Evolutionary conservation across 225 moss, liverwort and hornwort genomes (phyloP).

Genomic region (Bryoerythrophyllum caledonicum): DNA sequence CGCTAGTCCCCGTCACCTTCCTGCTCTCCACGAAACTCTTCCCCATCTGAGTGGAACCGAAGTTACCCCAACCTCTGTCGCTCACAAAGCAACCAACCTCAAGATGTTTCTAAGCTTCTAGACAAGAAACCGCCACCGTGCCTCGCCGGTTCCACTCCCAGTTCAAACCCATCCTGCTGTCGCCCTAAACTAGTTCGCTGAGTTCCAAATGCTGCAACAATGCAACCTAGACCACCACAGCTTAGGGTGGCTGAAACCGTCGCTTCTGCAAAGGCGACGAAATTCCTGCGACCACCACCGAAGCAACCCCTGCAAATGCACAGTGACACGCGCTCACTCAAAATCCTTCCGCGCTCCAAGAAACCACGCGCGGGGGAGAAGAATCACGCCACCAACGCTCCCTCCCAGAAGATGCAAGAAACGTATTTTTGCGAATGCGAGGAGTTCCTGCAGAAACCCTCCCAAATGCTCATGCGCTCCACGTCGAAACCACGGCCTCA

Average conservation of each 20-base stretch:
- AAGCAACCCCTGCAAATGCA: too few species aligned
- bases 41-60: slow-evolving; percentile 40
- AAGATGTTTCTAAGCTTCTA: background rate
- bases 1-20: slow-evolving; percentile 42
- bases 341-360: too few species aligned
- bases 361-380: too few species aligned
- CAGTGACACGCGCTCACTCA: too few species aligned
- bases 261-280: background rate
- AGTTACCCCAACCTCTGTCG: background rate
- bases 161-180: slow-evolving; percentile 29
- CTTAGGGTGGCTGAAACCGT: too few species aligned
- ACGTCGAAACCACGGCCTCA: background rate
- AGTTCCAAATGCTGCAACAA: too few species aligned
- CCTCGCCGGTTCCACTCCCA: slow-evolving; percentile 22
- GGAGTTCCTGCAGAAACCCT: background rate
- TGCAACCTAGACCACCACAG: too few species aligned
- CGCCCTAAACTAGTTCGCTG: background rate
- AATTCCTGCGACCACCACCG: background rate
- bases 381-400: too few species aligned
- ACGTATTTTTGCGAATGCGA: background rate
- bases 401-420: background rate
- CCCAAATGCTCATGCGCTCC: background rate
- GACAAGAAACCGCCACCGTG: background rate
- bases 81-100: background rate
- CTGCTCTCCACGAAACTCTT: slow-evolving; percentile 56